These are phyloP conservation scores for Cytospora piceae DNA, from an alignment of 2,329 filamentous ascomycete species.

Conservation along the genomic window DNA sequence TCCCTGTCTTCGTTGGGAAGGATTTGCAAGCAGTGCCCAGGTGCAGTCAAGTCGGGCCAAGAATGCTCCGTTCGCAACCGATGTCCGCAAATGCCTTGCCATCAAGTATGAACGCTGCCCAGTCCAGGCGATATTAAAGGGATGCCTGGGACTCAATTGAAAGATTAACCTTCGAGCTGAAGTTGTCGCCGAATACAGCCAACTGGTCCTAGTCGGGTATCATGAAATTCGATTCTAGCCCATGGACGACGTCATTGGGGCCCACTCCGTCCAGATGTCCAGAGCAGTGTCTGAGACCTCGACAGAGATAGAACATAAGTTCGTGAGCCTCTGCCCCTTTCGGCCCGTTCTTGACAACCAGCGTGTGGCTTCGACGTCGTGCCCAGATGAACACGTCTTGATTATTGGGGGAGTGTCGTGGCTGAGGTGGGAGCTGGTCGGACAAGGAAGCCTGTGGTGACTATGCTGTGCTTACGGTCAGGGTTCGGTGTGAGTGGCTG, in stretches of 20 bases:
- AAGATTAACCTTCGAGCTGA: neutral
- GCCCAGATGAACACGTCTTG: neutral
- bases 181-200: neutral
- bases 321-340: conserved; percentile 19
- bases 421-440: conserved; percentile 19
- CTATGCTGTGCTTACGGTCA: conserved; percentile 5
- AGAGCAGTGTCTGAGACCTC: conserved; percentile 5
- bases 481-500: conserved; percentile 20
- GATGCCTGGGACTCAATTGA: neutral
- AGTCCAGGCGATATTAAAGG: neutral
- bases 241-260: neutral
- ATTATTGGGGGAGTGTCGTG: conserved; percentile 15
- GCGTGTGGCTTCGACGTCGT: conserved; percentile 15
- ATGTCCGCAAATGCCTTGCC: no score
- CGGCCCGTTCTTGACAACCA: conserved; percentile 13
- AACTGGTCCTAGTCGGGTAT: neutral
- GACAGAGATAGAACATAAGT: conserved; percentile 12
- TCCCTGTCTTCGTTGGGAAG: neutral
- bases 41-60: neutral
- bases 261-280: conserved; percentile 1
- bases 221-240: neutral
- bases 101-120: neutral
- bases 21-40: neutral
- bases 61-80: neutral
- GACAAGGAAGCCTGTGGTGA: conserved; percentile 9